Evolutionary conservation across 2,329 filamentous ascomycete genomes (phyloP), one percentile per base, ranked within the genome.

Genomic region (Pseudogymnoascus sp.): DNA sequence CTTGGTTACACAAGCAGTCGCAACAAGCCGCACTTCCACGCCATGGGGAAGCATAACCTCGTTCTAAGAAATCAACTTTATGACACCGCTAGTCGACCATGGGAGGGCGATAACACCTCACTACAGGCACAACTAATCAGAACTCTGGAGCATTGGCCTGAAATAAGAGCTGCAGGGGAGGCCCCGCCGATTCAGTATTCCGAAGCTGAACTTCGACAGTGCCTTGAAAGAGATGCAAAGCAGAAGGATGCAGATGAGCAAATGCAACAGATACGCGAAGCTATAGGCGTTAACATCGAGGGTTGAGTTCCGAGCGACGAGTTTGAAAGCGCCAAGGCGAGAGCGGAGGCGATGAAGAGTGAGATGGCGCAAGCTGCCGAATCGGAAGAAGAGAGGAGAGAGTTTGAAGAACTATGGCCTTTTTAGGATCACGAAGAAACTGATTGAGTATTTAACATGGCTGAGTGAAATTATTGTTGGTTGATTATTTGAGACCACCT

Each of bases 51-150:
- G 60, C 19, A 64, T 38, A 69, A 60, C 42, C 57, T 67, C 60
- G 61, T 67, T 53, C 63, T 68, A 63, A 67, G 64, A 44, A 68
- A 62, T 60, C 64, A 64, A 62, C 62, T 68, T 42, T 69, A 68
- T 40, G 63, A 67, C 60, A 64, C 28, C 61, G 66, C 65, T 64
- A 21, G 62, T 35, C 61, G 61, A 42, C 66, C 66, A 59, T 68
- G 65, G 67, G 67, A 68, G 62, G 67, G 67, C 47, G 67, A 67
- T 62, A 68, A 67, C 64, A 66, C 65, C 38, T 66, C 67, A 15
- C 65, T 68, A 23, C 62, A 68, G 65, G 64, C 65, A n/a, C 62
- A 69, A 33, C 65, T 68, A 40, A 67, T 68, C 21, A 63, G 47
- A 47, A 66, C 63, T 44, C 6, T 69, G 38, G 33, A 33, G 42